These are phyloP conservation scores for Passiflora organensis DNA, from an alignment of 345 rosid species.

Conservation along the genomic window DNA sequence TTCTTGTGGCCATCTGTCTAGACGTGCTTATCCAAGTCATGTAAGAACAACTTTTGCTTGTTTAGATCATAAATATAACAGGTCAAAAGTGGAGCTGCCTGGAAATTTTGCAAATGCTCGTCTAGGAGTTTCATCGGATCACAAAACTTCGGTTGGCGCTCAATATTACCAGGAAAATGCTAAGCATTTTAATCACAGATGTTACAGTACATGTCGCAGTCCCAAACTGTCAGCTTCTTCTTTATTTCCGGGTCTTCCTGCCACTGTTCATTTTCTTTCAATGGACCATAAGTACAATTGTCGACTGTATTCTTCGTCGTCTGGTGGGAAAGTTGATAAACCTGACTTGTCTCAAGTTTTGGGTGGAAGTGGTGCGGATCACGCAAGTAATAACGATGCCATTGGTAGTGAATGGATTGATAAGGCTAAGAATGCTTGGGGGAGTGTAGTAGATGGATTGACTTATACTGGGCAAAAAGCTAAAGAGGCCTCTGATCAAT, in stretches of 20 bases:
- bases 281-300: conserved; percentile 21
- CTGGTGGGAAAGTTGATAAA: conserved; percentile 42
- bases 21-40: conserved; percentile 15
- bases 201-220: conserved; percentile 8
- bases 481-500: conserved; percentile 47
- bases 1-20: conserved; percentile 11
- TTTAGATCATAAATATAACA: conserved; percentile 12
- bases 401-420: conserved; percentile 49
- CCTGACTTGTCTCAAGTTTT: conserved; percentile 21
- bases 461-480: conserved; percentile 51
- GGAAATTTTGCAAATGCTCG: conserved; percentile 13
- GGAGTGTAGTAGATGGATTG: conserved; percentile 36
- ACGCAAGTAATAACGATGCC: conserved; percentile 20
- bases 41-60: conserved; percentile 15
- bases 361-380: conserved; percentile 30
- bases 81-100: conserved; percentile 11
- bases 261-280: conserved; percentile 28
- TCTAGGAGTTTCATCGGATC: conserved; percentile 11
- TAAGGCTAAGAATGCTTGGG: conserved; percentile 54
- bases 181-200: too few relatives aligned
- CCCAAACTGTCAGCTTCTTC: conserved; percentile 17
- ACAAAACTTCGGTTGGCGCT: conserved; percentile 3
- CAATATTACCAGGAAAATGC: conserved; percentile 3
- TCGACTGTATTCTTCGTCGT: conserved; percentile 36
- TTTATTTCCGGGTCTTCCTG: conserved; percentile 11